phyloP scores from a whole-genome alignment of 2,329 filamentous ascomycete genomes.

The Fusarium marasasianum region DNA sequence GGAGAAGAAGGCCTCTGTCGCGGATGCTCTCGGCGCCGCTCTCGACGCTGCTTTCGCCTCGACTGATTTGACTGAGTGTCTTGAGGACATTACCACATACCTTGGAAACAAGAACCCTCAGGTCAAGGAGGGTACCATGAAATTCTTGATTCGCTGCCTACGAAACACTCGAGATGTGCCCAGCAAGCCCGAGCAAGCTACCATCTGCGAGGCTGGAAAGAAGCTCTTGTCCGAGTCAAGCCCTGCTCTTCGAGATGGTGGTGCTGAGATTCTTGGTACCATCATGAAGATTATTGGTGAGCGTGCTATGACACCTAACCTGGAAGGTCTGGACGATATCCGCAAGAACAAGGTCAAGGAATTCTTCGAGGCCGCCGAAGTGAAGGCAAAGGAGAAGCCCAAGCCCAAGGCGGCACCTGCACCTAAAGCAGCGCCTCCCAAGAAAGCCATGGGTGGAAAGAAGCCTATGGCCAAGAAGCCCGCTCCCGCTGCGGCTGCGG shows the following conservation, averaged over 20 bases:
- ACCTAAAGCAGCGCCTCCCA: constrained; percentile 60
- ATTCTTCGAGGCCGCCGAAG: constrained; percentile 73
- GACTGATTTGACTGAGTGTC: constrained; percentile 80
- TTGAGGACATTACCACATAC: constrained; percentile 90
- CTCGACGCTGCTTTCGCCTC: constrained; percentile 75
- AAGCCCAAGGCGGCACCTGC: constrained; percentile 75
- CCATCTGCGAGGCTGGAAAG: constrained; percentile 87
- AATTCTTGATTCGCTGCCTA: constrained; percentile 89
- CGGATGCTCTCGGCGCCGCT: constrained; percentile 87
- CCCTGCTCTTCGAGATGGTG: constrained; percentile 84
- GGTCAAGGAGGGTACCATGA: constrained; percentile 94
- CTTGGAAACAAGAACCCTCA: constrained; percentile 96
- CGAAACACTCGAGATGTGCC: constrained; percentile 86
- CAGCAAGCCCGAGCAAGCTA: constrained; percentile 81
- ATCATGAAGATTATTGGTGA: constrained; percentile 99
- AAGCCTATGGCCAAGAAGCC: constrained; percentile 57
- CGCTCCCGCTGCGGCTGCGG: constrained; percentile 43
- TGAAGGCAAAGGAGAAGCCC: constrained; percentile 72
- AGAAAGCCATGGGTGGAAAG: constrained; percentile 58
- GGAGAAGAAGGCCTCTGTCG: constrained; percentile 92
- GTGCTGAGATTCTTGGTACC: constrained; percentile 91
- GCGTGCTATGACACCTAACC: constrained; percentile 89
- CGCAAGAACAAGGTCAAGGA: constrained; percentile 96
- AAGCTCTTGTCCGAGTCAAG: constrained; percentile 91
- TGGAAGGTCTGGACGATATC: constrained; percentile 95